Evolutionary conservation across 208 protist genomes (phyloP).

Genomic region (Trypanosoma platydactyli): DNA sequence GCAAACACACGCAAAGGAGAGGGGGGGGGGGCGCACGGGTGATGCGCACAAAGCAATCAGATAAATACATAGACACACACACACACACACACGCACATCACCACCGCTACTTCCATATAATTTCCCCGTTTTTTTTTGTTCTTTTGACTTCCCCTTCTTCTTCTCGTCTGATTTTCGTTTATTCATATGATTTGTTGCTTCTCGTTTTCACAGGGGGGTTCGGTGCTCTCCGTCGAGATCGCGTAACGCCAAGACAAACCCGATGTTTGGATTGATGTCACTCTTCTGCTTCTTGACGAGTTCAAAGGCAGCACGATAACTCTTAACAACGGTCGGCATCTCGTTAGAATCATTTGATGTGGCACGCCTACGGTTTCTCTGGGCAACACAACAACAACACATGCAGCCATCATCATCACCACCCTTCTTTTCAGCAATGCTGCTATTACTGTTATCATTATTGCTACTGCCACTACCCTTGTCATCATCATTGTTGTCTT

Average conservation of each 20-base stretch:
- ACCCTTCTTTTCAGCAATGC: neutral
- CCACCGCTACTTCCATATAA: neutral
- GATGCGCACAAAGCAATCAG: no score
- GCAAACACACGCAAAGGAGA: neutral
- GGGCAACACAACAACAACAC: slow-evolving; percentile 26
- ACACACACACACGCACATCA: no score
- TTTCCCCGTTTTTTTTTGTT: slow-evolving; percentile 18
- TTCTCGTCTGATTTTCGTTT: no score
- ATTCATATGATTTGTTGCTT: no score
- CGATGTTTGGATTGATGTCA: slow-evolving; percentile 87
- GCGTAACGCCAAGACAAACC: slow-evolving; percentile 71
- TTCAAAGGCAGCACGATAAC: slow-evolving; percentile 67
- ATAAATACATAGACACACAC: neutral
- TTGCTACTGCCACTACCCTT: no score
- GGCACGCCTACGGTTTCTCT: neutral
- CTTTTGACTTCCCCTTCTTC: no score
- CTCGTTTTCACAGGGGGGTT: no score
- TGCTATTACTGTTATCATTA: neutral
- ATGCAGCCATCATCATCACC: neutral
- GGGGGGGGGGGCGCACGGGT: neutral
- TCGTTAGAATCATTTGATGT: no score
- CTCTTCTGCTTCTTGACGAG: slow-evolving; percentile 55
- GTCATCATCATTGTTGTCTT: no score
- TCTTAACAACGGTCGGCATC: slow-evolving; percentile 29
- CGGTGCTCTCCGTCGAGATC: slow-evolving; percentile 34